Base-by-base conservation (phyloP, 2,329 filamentous ascomycete species). In the Pseudogymnoascus sp. region DNA sequence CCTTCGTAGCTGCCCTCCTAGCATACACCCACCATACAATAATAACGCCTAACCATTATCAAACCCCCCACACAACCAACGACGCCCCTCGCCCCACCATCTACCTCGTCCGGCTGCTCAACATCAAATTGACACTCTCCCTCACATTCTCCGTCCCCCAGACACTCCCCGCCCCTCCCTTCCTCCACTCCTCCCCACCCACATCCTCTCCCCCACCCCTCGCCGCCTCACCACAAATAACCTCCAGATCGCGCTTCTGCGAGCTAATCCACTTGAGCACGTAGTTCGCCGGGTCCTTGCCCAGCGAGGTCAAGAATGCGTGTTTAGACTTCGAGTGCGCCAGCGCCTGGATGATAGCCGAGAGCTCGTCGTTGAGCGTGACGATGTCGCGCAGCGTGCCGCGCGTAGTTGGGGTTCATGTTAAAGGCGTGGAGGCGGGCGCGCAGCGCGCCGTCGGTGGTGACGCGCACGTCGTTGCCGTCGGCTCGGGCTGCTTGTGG, bases 241-340 rank as follows among this genome's bases (percentile, higher is more conserved):
- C 86, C 71, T 96, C 92, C 37, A 97, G 80, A 73, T 97, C 93
- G 59, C 93, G 83, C 77, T 92, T 92, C 78, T 99, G 95, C 14
- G 89, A 93, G 70, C 88, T 91, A 61, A 96, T 81, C 95, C 95
- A 99, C 71, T 90, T 86, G 67, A 85, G 87, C 64, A 97, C 82
- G 70, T 97, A 97, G 11, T 83, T 85, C 14, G 90, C 88, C 0
- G 95, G 95, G 69, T 97, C 92, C 66, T 88, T 85, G 64, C 87
- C 85, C 66, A 97, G 80, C 4, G 86, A 85, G 5, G 84, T 86
- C 75, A 95, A 88, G 79, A 99, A 99, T 14, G 88, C 85, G 73
- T 96, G 91, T 73, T 96, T 96, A 23, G 91, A 90, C 73, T 96
- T 96, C 25, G 90, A 91, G 68, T 92, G 87, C 28, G 87, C 83